Base-by-base conservation (phyloP, 352 stramenopile genomes). In the Phytopythium sindhum region DNA sequence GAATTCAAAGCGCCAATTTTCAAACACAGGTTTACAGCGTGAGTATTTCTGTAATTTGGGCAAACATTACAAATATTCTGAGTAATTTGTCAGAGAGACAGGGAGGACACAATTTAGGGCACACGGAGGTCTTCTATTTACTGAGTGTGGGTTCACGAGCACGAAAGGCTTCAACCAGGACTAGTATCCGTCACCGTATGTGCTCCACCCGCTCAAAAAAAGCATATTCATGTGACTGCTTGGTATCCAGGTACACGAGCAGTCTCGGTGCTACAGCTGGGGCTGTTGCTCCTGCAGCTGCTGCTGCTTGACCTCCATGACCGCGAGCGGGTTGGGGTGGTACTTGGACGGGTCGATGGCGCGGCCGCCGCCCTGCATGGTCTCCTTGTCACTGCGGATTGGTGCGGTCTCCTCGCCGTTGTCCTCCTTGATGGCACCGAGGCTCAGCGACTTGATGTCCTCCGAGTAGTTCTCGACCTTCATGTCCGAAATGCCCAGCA, bases 401-500 rank as follows among this genome's bases (percentile, higher is more conserved):
- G 67, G 61, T 37, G 78, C 65, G 12, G 29, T 61, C 51, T 62
- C 5, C 65, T 74, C 75, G 41, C 66, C 61, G 19, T 81, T 67
- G 57, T 75, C 73, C 60, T 83, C 75, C 2, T 66, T 67, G 55
- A 84, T 81, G 29, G 62, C 52, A 21, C 61, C 44, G 11, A 52
- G 37, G 8, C 29, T 23, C 42, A 24, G 48, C 48, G 48, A 9
- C 48, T 63, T 59, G 7, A 23, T 39, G 11, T 85, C 79, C 21
- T 54, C 48, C 52, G 68, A 78, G 64, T 88, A 88, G 58, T 95
- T 89, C 52, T 97, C 89, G 41, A 92, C 96, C 41, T 91, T 89
- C 75, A 98, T 98, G 73, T 98, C 93, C 72, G 88, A 80, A 51
- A 99, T 80, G 39, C 95, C 96, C 45, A 99, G 74, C 56, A 82